Base-by-base conservation (phyloP, 2,329 filamentous ascomycete genomes). In the Fonsecaea pedrosoi region DNA sequence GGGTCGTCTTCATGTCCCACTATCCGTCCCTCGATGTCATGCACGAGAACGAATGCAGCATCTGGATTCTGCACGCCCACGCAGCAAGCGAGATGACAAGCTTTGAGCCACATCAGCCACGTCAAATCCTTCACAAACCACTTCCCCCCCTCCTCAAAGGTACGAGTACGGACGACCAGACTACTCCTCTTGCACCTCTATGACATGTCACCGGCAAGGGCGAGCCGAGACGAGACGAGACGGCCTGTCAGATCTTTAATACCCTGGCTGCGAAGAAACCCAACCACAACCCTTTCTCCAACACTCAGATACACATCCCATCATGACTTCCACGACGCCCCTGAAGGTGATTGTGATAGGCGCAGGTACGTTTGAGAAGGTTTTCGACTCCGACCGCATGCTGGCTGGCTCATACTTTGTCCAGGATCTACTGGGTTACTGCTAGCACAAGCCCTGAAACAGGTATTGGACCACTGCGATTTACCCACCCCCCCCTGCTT, bases 391-490 rank as follows among this genome's bases (percentile, higher is more conserved):
- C 30, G 10, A 25, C 5, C 18, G 21, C 9, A 4, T 1, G 5
- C 45, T 10, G 45, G 45, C 45, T 50, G 7, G 8, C 18, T 50
- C 21, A 50, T 25, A 10, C 18, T 50, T 25, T 50, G 18, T 21
- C 12, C 15, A 50, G 68, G 68, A 15, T 32, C 58, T 21, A 60
- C 66, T n/a, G 66, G 68, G 4, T 37, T 70, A 25, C 42, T 67
- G 15, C 54, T 69, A 9, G 66, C 66, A 4, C 68, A 70, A 54
- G 68, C 62, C n/a, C 37, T 70, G 13, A 66, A 66, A 50, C 54
- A 63, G 32, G 67, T 67, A 67, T 34, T 50, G 18, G 40, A 40
- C 37, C n/a, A 45, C 40, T 13, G n/a, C 5, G 25, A 25, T 25
- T 25, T 2, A 25, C 25, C 25, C 25, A 25, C 6, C 15, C 13